Base-by-base conservation (phyloP, 2,329 filamentous ascomycete species). In the Fusarium sp. region DNA sequence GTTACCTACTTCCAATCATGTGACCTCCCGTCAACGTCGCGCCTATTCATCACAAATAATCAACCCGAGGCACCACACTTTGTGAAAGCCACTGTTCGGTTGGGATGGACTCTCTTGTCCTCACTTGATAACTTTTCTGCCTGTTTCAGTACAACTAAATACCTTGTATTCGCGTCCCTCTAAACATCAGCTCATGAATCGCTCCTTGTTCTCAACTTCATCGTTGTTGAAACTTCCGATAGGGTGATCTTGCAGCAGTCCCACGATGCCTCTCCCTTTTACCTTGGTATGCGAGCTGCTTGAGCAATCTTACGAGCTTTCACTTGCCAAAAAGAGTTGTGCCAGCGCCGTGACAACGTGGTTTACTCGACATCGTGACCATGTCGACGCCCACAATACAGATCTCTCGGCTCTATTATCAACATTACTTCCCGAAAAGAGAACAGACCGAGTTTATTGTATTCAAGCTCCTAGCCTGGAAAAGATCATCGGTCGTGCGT, bases 391-490 rank as follows among this genome's bases (percentile, higher is more conserved):
- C 0, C 76, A 84, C 8, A 79, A 82, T 25, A 85, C 84, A 1
- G 78, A 88, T 67, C 78, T 81, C 2, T 77, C 84, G 1, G 88
- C 90, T 3, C 76, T 97, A 2, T 78, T 96, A 0, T 93, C 90
- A 1, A 88, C 88, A 3, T 75, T 97, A 1, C 82, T 96, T 0
- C 92, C 93, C 0, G 88, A 93, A 61, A 87, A 83, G 63, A 82
- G 92, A 49, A 88, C 86, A 3, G 92, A 96, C 70, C 84, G 92
- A 25, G 90, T 94, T 2, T 96, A 93, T 71, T 83, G 81, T 33
- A 79, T 96, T 1, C 85, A 91, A 69, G 78, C 84, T 6, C 71
- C 77, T 9, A 80, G 78, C 0, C 79, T 97, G 0, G 84, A 88
- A 52, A 85, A 82, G 47, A 83, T 91, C n/a, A 80, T 97, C 14